phyloP scores from a whole-genome alignment of 495 filamentous ascomycete genomes.

The Terfezia boudieri region DNA sequence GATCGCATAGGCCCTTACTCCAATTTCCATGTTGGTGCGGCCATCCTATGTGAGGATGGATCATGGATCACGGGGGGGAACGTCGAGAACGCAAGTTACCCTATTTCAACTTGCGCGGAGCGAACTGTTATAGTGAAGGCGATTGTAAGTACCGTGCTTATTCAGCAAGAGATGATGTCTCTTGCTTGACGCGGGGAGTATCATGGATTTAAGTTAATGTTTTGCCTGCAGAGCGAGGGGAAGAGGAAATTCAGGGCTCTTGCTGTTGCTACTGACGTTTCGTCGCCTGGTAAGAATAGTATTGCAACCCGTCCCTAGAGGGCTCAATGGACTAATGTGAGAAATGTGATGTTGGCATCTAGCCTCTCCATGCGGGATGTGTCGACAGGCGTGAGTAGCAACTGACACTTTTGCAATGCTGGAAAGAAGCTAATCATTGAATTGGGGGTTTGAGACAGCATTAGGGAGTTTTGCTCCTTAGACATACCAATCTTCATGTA shows the following conservation, averaged over 20 bases:
- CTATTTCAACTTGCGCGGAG: conserved; percentile 88
- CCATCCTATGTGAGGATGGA: conserved; percentile 43
- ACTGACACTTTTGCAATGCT: not conserved
- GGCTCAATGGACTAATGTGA: too few relatives aligned
- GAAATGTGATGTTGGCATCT: too few relatives aligned
- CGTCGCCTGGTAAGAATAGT: conserved; percentile 23
- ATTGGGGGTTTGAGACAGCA: conserved; percentile 13
- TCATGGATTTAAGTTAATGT: not conserved
- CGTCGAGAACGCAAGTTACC: conserved; percentile 83
- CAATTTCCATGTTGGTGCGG: conserved; percentile 73
- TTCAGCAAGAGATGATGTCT: not conserved
- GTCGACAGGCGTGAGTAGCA: conserved; percentile 31
- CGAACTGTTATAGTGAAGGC: conserved; percentile 62
- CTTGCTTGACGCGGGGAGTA: not conserved
- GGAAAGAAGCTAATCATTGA: not conserved
- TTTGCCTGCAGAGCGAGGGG: conserved; percentile 29
- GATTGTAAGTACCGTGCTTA: conserved; percentile 28
- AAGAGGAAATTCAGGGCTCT: conserved; percentile 54
- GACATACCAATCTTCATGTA: conserved; percentile 76
- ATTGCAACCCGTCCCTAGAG: too few relatives aligned
- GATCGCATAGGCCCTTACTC: conserved; percentile 52
- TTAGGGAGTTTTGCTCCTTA: conserved; percentile 52
- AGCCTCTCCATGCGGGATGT: conserved; percentile 54
- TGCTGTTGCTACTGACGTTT: conserved; percentile 65
- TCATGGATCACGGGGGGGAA: conserved; percentile 56